These are phyloP conservation scores for Pythium brassicae DNA, from an alignment of 352 stramenopile genomes.

Conservation along the genomic window DNA sequence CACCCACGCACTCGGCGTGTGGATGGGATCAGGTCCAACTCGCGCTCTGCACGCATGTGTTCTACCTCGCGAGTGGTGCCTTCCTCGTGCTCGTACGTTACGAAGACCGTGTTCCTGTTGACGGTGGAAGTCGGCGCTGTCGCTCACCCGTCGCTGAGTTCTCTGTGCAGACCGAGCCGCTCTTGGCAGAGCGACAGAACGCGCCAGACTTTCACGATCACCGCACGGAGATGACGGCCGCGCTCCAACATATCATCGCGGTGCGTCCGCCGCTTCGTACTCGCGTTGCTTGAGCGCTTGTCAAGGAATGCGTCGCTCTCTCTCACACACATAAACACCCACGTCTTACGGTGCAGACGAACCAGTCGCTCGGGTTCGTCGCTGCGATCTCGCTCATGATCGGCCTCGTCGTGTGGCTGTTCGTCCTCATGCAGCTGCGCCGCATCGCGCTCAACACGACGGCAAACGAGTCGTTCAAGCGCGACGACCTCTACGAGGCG, in stretches of 20 bases:
- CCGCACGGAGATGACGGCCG: constrained; percentile 22
- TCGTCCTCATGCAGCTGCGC: constrained; percentile 71
- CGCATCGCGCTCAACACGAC: constrained; percentile 72
- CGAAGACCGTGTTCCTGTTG: too few species aligned
- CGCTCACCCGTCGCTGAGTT: not conserved
- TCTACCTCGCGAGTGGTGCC: constrained; percentile 47
- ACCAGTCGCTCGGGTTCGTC: constrained; percentile 64
- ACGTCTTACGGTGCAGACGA: constrained; percentile 28
- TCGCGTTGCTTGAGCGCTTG: not conserved
- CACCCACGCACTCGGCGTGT: too few species aligned
- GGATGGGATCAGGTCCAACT: constrained; percentile 28
- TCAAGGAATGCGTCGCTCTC: not conserved
- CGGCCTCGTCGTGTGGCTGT: constrained; percentile 56
- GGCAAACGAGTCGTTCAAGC: constrained; percentile 82
- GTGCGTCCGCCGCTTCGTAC: constrained; percentile 27
- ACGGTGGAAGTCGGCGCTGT: not conserved
- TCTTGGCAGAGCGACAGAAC: constrained; percentile 15
- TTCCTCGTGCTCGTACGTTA: constrained; percentile 43
- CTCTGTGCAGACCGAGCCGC: constrained; percentile 26
- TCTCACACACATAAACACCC: too few species aligned
- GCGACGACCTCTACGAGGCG: constrained; percentile 61
- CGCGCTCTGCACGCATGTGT: constrained; percentile 42
- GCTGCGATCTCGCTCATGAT: constrained; percentile 59
- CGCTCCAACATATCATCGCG: constrained; percentile 51
- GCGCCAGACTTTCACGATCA: not conserved